Percentiles rank a stretch among this genome's conserved stretches.
phyloP scores from a whole-genome alignment of 2,329 filamentous ascomycete species.

The Aspergillus hiratsukae region DNA sequence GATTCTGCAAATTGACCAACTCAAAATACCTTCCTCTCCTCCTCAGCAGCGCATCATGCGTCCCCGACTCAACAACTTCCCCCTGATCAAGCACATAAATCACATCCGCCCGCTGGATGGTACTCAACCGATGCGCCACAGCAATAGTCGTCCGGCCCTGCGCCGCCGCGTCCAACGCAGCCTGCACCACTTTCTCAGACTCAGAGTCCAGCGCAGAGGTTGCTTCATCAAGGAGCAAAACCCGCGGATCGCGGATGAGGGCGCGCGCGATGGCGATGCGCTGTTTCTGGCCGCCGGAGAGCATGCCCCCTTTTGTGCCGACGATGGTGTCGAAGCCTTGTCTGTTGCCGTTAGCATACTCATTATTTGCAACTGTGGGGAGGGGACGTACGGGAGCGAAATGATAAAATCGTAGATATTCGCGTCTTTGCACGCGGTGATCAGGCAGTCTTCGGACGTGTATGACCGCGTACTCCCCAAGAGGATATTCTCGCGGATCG shows the following conservation, averaged over 20 bases:
- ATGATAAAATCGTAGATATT: conserved; percentile 92
- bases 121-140: conserved; percentile 85
- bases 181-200: conserved; percentile 55
- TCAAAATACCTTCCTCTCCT: conserved; percentile 70
- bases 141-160: conserved; percentile 87
- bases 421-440: conserved; percentile 78
- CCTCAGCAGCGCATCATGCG: conserved; percentile 67
- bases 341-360: conserved; percentile 18
- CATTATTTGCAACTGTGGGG: neutral
- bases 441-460: too few species aligned
- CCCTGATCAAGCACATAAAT: conserved; percentile 98
- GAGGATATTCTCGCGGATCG: conserved; percentile 83
- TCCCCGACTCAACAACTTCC: conserved; percentile 77
- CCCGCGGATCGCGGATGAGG: conserved; percentile 79
- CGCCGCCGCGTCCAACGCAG: conserved; percentile 75
- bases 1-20: conserved; percentile 73
- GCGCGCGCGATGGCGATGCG: conserved; percentile 90
- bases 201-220: conserved; percentile 50
- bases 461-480: too few species aligned
- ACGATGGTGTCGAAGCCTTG: conserved; percentile 83
- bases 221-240: conserved; percentile 78
- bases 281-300: conserved; percentile 92
- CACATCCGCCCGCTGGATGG: conserved; percentile 88
- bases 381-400: conserved; percentile 61
- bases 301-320: conserved; percentile 77